Evolutionary conservation across 441 rosid genomes (phyloP), one percentile per base, ranked within the genome.

Genomic region (Pelargonium exstipulatum): DNA sequence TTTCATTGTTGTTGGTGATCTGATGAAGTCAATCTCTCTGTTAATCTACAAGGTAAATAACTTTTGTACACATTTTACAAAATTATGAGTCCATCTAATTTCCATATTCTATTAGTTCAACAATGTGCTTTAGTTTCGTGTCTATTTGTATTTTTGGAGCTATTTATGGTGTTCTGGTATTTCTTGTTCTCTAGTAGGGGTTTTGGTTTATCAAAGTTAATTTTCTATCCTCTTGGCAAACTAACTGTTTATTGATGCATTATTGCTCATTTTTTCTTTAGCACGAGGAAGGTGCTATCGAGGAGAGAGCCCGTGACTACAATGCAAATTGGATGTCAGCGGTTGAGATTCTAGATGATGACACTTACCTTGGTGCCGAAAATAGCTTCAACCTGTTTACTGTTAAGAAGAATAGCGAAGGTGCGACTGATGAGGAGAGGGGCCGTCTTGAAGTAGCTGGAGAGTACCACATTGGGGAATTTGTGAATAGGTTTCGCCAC

Each of bases 201-300:
- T 5, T 37, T 5, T 37, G 42, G 42, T 37, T 37, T 37, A 37
- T 6, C 42, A 5, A 37, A 37, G 55, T 48, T 48, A 12, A 14
- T 48, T 10, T 45, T 48, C 55, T 48, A 13, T 48, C 55, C 55
- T 5, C 55, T 48, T 55, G 1, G 17, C 61, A 55, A 55, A 55
- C 22, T 55, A 7, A 55, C 9, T 55, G 6, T 12, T 26, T 5
- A 64, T 65, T 70, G 45, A 46, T 62, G n/a, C 9, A 37, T 42
- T 3, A 9, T 42, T 49, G 6, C 9, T 55, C 9, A 12, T 26
- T 62, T 62, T 42, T 8, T 61, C 65, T 78, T 69, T 78, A 93
- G 99, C 97, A 95, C n/a, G 99, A 95, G 79, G 98, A 95, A 80
- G 98, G 99, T 58, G 99, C 97, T 4, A 95, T 95, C 0, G 99